Evolutionary conservation across 306 rosid genomes (phyloP).

Genomic region (Vigna mungo): DNA sequence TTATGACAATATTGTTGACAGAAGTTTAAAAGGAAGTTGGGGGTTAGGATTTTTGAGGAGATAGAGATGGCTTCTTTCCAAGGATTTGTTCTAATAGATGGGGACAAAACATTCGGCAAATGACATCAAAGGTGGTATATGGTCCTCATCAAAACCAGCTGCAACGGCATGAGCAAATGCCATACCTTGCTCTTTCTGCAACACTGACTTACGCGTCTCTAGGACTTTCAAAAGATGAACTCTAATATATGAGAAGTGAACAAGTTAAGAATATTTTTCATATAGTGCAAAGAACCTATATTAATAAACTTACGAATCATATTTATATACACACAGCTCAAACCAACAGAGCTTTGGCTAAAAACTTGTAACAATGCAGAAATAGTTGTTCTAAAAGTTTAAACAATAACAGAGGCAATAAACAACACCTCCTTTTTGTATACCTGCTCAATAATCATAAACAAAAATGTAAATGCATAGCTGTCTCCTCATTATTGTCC

Average conservation of each 20-base stretch:
- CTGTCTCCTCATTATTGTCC: constrained; percentile 83
- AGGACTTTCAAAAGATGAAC: constrained; percentile 93
- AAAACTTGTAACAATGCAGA: neutral
- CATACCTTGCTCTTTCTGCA: constrained; percentile 99
- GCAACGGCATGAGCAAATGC: constrained; percentile 99
- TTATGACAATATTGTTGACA: too few species aligned
- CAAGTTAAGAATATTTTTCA: constrained; percentile 22
- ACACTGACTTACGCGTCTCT: constrained; percentile 85
- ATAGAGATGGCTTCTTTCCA: too few species aligned
- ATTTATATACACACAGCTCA: neutral
- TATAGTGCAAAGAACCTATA: constrained; percentile 34
- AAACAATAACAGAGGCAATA: constrained; percentile 17
- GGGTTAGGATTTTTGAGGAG: too few species aligned
- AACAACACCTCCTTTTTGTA: constrained; percentile 4
- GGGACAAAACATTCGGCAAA: constrained; percentile 92
- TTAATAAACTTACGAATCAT: constrained; percentile 9
- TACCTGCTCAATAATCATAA: constrained; percentile 14
- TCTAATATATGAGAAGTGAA: constrained; percentile 54
- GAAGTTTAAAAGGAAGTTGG: too few species aligned
- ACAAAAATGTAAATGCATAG: neutral
- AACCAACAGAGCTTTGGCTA: constrained; percentile 8
- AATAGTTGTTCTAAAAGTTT: constrained; percentile 28
- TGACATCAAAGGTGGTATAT: constrained; percentile 73
- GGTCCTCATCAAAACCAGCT: constrained; percentile 91
- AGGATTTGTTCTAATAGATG: too few species aligned